Conservation (phyloP, 1,284 basidiomycete genomes). For the Ceratobasidium sp. region DNA sequence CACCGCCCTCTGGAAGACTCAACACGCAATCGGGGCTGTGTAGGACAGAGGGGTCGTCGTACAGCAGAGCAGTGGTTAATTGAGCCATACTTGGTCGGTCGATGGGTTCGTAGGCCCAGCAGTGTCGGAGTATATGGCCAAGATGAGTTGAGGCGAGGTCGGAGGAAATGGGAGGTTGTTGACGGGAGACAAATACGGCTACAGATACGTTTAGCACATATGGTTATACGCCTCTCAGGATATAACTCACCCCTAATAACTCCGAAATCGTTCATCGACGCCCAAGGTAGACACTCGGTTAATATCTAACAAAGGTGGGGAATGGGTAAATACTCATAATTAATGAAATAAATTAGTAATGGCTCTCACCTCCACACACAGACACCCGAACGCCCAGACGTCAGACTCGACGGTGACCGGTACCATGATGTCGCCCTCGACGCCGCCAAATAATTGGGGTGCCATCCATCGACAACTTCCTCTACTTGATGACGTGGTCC, state of each 20-base stretch:
- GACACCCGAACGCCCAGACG: conserved; percentile 44
- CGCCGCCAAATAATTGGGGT: conserved; percentile 35
- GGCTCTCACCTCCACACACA: conserved; percentile 29
- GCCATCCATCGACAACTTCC: conserved; percentile 34
- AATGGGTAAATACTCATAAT: too few species aligned
- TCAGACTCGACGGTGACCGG: conserved; percentile 25
- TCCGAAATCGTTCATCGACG: not conserved
- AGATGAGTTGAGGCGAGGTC: not conserved
- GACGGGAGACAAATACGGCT: not conserved
- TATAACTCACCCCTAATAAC: conserved; percentile 3
- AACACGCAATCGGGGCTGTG: not conserved
- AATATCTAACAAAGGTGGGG: conserved; percentile 4
- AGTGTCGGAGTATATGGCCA: conserved; percentile 21
- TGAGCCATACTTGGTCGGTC: conserved; percentile 6
- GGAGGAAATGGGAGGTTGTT: not conserved
- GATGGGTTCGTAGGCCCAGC: not conserved
- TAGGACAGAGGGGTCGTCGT: not conserved
- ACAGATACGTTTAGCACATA: not conserved
- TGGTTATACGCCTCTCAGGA: not conserved
- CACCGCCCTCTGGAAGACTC: too few species aligned
- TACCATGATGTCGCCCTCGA: conserved; percentile 17
- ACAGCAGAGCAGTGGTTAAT: not conserved
- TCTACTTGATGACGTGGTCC: conserved; percentile 32
- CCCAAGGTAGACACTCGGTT: conserved; percentile 3
- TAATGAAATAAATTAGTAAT: not conserved